Base-by-base conservation (phyloP, 1,139 yeast species). In the Geotrichum aggregatum region DNA sequence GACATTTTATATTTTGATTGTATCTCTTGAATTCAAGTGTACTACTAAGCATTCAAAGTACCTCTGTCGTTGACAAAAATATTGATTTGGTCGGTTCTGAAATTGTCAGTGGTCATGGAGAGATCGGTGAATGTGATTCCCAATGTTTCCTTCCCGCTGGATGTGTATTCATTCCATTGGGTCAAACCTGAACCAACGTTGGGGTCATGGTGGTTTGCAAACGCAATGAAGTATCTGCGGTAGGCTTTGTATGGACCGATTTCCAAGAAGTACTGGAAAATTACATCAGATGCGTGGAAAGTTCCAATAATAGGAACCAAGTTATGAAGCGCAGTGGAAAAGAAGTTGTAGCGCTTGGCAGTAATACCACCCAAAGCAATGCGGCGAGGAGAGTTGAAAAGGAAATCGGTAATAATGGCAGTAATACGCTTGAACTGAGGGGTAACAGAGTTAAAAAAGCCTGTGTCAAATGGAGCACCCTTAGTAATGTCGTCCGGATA, bases 111-210 rank as follows among this genome's bases (percentile, higher is more conserved):
- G 11, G 35, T 39, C 45, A 33, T 42, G 28, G 7, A 6, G 10
- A 13, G 16, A 11, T 13, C 3, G 5, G n/a, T 21, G 10, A 6
- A 16, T 11, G 30, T 35, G 19, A 52, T 39, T 10, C 41, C 39
- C 34, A 52, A 44, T 26, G 24, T 33, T 4, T 52, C 44, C 26
- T 42, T 34, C 2, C 18, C 8, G 14, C 6, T 11, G 3, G 8
- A 16, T 2, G 84, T 0, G 79, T 80, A 57, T 22, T 49, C 39
- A 7, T 52, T 50, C 60, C 60, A 56, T 22, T 44, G 13, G 5
- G 53, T 13, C 28, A 56, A 43, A 4, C 42, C 42, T 10, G 47
- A 34, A 19, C 51, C 53, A 13, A 36, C 28, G 40, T 59, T 59
- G 7, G 62, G 62, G 42, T 59, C 55, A 16, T 50, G 48, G 35